Base-by-base conservation (phyloP, 2,329 filamentous ascomycete species). In the Talaromyces sp. region DNA sequence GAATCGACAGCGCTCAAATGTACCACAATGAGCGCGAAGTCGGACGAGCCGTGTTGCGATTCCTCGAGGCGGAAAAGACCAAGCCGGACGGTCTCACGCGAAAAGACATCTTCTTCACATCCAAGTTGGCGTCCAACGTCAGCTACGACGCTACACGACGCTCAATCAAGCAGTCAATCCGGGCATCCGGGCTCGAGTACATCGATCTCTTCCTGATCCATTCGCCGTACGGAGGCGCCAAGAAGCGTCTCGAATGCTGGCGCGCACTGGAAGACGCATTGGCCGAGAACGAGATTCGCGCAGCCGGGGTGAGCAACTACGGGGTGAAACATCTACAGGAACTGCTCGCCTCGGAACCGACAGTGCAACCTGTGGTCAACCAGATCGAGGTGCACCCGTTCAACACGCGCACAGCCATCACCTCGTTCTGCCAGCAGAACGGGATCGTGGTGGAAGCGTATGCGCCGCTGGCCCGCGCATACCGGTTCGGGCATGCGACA, bases 351-450 rank as follows among this genome's bases (percentile, higher is more conserved):
- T 83, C 82, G 0, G 84, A 84, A 10, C 87, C 89, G 0, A 80
- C 81, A 0, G 82, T 90, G 53, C 73, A 79, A 9, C 90, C 91
- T 0, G 84, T 86, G 1, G 85, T 94, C 57, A 94, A 94, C 69
- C 91, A 95, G 76, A 88, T 93, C 68, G 89, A 94, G 73, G 83
- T 93, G 1, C 90, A 94, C 64, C 90, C 90, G 0, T 95, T 94
- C 83, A 91, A 93, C 72, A 92, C 89, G 1, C 85, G 88, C 58
- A 81, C 79, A 0, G 81, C 82, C 42, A 92, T 95, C 65, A 83
- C 86, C 0, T 80, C 83, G 12, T 87, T 85, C 67, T 91, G 91
- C 69, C 81, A 85, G 61, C 77, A 84, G 63, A 79, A 93, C 65
- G 78, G 80, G 42, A 92, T 95, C 61, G 77, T 88, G 0, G 82